Evolutionary conservation across 768 basidiomycete species (phyloP), one percentile per base, ranked within the genome.

Genomic region (Mycena pura): DNA sequence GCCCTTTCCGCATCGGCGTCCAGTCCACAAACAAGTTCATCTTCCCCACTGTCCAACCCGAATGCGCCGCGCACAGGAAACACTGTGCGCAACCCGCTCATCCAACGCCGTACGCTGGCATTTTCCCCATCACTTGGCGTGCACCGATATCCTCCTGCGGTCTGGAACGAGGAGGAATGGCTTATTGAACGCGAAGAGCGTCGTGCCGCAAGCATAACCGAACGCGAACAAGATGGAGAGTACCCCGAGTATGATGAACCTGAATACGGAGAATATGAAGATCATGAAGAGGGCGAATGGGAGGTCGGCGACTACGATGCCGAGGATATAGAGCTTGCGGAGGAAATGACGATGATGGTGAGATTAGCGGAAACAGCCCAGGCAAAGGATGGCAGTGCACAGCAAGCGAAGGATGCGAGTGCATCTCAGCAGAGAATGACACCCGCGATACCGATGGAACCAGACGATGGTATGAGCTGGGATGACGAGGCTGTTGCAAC

Each of bases 391-490:
- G n/a, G n/a, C n/a, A n/a, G n/a, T n/a, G 68, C n/a, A 48, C 50
- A 53, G 43, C 56, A 15, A 70, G 73, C 53, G 17, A 59, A 41
- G 28, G 57, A 58, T n/a, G 47, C 32, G 15, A 10, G 28, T 38
- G n/a, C 41, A 39, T 46, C 21, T n/a, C 57, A 41, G 27, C 57
- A 44, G 43, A 49, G 28, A 25, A 13, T 25, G 21, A 25, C 47
- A 10, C 58, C 57, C 9, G 29, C 47, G 34, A 44, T 55, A 5
- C 71, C 71, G 5, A 85, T 89, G 81, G 90, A 91, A 51, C 85
- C 84, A 0, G 93, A 94, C 61, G 94, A 95, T 68, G 90, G 88
- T 3, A 92, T 96, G 86, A 83, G 84, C 60, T 96, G 95, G 95
- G 93, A 95, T 46, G 91, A 93, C 53, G 74, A 80, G 34, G 83